Conservation (phyloP, 495 filamentous ascomycete species). For the Hyaloscypha bicolor region DNA sequence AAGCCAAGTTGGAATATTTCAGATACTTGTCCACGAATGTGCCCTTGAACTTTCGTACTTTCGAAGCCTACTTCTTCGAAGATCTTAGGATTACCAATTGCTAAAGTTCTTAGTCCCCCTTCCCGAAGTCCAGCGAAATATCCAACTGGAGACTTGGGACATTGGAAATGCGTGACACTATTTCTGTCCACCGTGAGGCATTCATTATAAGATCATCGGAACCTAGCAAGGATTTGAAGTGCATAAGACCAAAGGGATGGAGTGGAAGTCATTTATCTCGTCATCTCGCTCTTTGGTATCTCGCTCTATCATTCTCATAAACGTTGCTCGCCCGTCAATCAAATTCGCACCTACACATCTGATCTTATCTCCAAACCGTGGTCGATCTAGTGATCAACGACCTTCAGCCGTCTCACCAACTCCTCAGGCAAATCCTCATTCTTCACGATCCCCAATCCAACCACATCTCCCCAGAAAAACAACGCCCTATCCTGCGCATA, state of each 20-base stretch:
- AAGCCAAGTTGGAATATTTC: too few relatives aligned
- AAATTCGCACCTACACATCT: not conserved
- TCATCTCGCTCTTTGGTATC: not conserved
- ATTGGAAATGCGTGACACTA: too few relatives aligned
- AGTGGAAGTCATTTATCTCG: not conserved
- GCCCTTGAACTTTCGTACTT: too few relatives aligned
- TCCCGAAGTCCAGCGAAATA: too few relatives aligned
- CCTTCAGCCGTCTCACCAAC: conserved; percentile 59
- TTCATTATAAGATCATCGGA: too few relatives aligned
- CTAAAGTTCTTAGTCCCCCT: too few relatives aligned
- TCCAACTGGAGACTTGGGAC: too few relatives aligned
- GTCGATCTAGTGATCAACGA: conserved; percentile 51
- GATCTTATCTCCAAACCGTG: not conserved
- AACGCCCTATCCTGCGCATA: conserved; percentile 90
- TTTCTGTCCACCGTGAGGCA: too few relatives aligned
- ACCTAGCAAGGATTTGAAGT: too few relatives aligned
- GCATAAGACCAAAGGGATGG: not conserved
- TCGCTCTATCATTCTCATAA: not conserved
- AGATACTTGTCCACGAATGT: too few relatives aligned
- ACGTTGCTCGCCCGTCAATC: not conserved
- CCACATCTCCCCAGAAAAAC: conserved; percentile 91
- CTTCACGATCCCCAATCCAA: conserved; percentile 69
- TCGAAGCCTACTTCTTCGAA: too few relatives aligned
- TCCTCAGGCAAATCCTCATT: conserved; percentile 72
- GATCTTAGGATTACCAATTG: too few relatives aligned